Evolutionary conservation across 2,329 filamentous ascomycete genomes (phyloP).

Genomic region (Trichophyton benhamiae): DNA sequence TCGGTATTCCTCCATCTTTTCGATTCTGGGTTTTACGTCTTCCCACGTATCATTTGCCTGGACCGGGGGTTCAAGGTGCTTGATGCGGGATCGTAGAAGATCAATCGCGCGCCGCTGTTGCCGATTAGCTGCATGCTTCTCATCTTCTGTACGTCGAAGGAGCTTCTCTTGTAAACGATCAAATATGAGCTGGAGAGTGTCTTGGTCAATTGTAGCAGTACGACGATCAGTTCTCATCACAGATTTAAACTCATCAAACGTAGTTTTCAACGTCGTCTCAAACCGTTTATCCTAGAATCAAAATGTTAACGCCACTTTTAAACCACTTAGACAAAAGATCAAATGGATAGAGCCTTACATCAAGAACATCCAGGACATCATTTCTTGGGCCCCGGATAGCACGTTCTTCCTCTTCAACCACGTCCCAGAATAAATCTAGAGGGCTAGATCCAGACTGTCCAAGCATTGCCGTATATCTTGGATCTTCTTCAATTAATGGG

Average conservation of each 20-base stretch:
- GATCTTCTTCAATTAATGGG: constrained; percentile 62
- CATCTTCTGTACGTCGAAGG: constrained; percentile 67
- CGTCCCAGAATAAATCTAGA: constrained; percentile 89
- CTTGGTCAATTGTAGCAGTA: constrained; percentile 73
- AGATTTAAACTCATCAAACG: constrained; percentile 74
- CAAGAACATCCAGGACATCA: constrained; percentile 74
- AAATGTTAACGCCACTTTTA: constrained; percentile 22
- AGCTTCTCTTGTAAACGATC: constrained; percentile 81
- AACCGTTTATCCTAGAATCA: constrained; percentile 65
- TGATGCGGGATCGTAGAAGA: constrained; percentile 70
- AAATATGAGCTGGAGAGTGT: constrained; percentile 70
- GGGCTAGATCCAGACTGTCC: constrained; percentile 76
- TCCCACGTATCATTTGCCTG: constrained; percentile 73
- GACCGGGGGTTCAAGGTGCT: constrained; percentile 79
- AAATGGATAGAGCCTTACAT: constrained; percentile 41
- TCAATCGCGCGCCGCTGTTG: constrained; percentile 77
- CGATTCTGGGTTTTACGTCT: constrained; percentile 65
- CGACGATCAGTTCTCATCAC: constrained; percentile 76
- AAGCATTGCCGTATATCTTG: constrained; percentile 70
- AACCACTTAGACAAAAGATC: background rate
- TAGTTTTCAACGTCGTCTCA: constrained; percentile 76
- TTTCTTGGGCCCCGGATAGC: constrained; percentile 70
- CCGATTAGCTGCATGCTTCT: constrained; percentile 68
- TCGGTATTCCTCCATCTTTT: constrained; percentile 72
- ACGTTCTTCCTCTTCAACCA: constrained; percentile 85